These are phyloP conservation scores for Bacidia rubella DNA, from an alignment of 495 filamentous ascomycete genomes.

Conservation along the genomic window DNA sequence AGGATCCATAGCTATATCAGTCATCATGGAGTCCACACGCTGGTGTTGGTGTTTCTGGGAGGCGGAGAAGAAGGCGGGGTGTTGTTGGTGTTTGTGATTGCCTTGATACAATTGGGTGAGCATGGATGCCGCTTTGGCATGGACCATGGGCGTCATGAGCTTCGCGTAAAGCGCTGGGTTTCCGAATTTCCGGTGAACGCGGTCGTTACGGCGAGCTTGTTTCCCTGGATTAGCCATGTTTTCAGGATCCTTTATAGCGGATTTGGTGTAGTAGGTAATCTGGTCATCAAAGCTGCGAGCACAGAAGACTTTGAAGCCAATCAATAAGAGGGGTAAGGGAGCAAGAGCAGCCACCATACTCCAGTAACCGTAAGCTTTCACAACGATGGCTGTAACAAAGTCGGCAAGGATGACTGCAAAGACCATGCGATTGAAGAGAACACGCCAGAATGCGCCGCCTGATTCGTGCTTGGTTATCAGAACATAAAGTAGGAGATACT, in stretches of 20 bases:
- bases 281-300: constrained; percentile 58
- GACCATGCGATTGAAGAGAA: constrained; percentile 80
- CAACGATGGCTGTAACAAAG: constrained; percentile 58
- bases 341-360: constrained; percentile 52
- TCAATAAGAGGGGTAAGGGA: constrained; percentile 68
- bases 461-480: constrained; percentile 95
- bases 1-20: constrained; percentile 50
- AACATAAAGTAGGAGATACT: constrained; percentile 87
- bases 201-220: constrained; percentile 45
- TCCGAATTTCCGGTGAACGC: constrained; percentile 69
- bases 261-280: constrained; percentile 61
- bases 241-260: constrained; percentile 43
- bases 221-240: constrained; percentile 34
- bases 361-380: constrained; percentile 43
- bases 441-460: constrained; percentile 84
- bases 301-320: constrained; percentile 83
- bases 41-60: constrained; percentile 35
- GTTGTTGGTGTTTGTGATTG: constrained; percentile 45
- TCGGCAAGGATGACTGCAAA: constrained; percentile 74
- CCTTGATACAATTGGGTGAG: constrained; percentile 72
- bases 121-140: constrained; percentile 71
- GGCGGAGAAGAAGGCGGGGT: constrained; percentile 18
- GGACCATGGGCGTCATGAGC: constrained; percentile 91
- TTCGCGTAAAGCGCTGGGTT: constrained; percentile 83
- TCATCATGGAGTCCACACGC: constrained; percentile 42